Evolutionary conservation across 2,329 filamentous ascomycete genomes (phyloP).

Genomic region (Colletotrichum truncatum): DNA sequence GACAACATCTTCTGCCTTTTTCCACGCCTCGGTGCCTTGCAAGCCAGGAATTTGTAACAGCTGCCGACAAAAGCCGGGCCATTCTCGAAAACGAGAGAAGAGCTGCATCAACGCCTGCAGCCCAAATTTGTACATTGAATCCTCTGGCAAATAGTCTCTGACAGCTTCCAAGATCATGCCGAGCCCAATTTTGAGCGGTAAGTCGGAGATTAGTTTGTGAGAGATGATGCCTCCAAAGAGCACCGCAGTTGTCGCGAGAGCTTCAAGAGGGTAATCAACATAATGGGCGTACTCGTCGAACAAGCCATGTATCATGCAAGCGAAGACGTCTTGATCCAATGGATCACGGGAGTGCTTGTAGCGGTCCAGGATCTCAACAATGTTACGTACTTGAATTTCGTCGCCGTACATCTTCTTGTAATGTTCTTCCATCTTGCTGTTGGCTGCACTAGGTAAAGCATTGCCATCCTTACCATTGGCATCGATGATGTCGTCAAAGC

Average conservation of each 20-base stretch:
- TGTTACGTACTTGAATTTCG: conserved; percentile 84
- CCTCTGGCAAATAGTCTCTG: conserved; percentile 81
- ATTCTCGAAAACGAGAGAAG: conserved; percentile 83
- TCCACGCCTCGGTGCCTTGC: conserved; percentile 84
- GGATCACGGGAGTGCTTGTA: conserved; percentile 90
- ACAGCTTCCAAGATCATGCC: conserved; percentile 99
- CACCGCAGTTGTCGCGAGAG: conserved; percentile 92
- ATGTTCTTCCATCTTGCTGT: conserved; percentile 94
- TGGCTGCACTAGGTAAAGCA: conserved; percentile 78
- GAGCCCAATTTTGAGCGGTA: conserved; percentile 92
- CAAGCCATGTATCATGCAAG: conserved; percentile 97
- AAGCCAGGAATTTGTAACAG: conserved; percentile 84
- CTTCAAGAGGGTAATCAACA: conserved; percentile 94
- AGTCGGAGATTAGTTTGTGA: conserved; percentile 87
- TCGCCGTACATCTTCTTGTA: conserved; percentile 98
- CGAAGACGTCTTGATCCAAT: conserved; percentile 91
- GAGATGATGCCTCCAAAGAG: conserved; percentile 97
- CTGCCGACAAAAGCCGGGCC: conserved; percentile 93
- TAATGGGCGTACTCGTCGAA: conserved; percentile 99
- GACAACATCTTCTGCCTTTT: conserved; percentile 83
- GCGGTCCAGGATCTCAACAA: conserved; percentile 83
- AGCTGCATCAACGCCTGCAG: conserved; percentile 94
- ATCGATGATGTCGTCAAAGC: conserved; percentile 91
- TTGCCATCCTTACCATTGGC: conserved; percentile 85
- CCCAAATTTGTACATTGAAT: conserved; percentile 98